Conservation (phyloP, 345 rosid species). For the Iberis pinnata region DNA sequence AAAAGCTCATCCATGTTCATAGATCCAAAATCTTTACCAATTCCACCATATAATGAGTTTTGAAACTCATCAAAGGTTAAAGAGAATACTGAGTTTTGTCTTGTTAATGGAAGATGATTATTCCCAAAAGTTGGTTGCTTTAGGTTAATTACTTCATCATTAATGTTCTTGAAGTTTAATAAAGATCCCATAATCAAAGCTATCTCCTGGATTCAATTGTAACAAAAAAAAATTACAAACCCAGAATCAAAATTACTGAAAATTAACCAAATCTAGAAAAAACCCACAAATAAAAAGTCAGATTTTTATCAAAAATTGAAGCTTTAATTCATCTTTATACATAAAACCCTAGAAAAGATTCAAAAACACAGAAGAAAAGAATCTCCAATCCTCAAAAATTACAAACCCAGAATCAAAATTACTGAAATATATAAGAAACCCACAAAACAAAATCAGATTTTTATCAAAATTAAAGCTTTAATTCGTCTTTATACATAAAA, state of each 20-base stretch:
- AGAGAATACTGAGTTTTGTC: constrained; percentile 74
- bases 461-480: neutral
- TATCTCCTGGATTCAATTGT: neutral
- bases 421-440: neutral
- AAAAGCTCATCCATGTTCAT: constrained; percentile 97
- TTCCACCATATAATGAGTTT: constrained; percentile 58
- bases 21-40: constrained; percentile 87
- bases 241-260: neutral
- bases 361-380: neutral
- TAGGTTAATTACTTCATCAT: constrained; percentile 31
- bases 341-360: neutral
- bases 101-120: constrained; percentile 31
- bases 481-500: no score
- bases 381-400: constrained; percentile 2
- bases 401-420: constrained; percentile 1
- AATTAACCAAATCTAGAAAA: neutral
- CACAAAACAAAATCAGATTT: constrained; percentile 7
- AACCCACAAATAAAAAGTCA: neutral
- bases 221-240: neutral
- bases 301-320: neutral
- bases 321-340: no score
- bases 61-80: constrained; percentile 90
- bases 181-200: constrained; percentile 29
- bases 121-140: constrained; percentile 37
- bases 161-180: constrained; percentile 52